A percentile compares a stretch with the other conserved stretches of the same genome.
phyloP scores from a whole-genome alignment of 805 yeast species.

The Kuraishia capsulata region DNA sequence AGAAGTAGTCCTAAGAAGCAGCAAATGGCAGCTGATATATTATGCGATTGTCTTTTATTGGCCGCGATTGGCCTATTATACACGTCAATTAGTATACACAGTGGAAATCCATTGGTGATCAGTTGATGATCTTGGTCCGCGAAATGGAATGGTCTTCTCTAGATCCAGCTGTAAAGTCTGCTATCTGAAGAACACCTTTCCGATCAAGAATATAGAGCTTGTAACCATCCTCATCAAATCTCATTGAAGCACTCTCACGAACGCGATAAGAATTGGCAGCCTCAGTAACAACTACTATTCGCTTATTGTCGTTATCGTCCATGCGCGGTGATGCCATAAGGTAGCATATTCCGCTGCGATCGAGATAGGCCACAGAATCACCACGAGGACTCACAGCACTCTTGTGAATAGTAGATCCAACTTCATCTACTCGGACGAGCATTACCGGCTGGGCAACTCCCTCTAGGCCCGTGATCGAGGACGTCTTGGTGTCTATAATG shows the following conservation, averaged over 20 bases:
- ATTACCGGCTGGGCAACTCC: constrained; percentile 51
- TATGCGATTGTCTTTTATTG: too few relatives aligned
- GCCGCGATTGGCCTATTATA: too few relatives aligned
- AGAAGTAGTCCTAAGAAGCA: too few relatives aligned
- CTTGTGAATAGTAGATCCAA: constrained; percentile 72
- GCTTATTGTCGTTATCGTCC: constrained; percentile 44
- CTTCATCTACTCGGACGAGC: constrained; percentile 59
- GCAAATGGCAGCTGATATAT: too few relatives aligned
- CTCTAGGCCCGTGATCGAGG: constrained; percentile 25
- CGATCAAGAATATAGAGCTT: constrained; percentile 69
- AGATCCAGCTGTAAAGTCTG: constrained; percentile 82
- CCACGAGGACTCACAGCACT: constrained; percentile 77
- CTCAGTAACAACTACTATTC: constrained; percentile 64
- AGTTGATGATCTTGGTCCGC: constrained; percentile 50
- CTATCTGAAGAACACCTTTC: constrained; percentile 68
- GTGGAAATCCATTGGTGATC: too few relatives aligned
- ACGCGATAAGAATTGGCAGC: constrained; percentile 67
- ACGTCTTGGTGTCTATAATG: constrained; percentile 54
- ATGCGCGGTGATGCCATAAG: constrained; percentile 54
- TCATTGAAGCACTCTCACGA: constrained; percentile 69
- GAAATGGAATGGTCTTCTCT: constrained; percentile 64
- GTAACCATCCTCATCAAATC: constrained; percentile 77
- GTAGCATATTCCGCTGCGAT: constrained; percentile 68
- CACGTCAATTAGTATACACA: too few relatives aligned
- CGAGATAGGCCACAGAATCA: constrained; percentile 75